phyloP scores from a whole-genome alignment of 768 basidiomycete genomes.

The Fistulinella prunicolor region DNA sequence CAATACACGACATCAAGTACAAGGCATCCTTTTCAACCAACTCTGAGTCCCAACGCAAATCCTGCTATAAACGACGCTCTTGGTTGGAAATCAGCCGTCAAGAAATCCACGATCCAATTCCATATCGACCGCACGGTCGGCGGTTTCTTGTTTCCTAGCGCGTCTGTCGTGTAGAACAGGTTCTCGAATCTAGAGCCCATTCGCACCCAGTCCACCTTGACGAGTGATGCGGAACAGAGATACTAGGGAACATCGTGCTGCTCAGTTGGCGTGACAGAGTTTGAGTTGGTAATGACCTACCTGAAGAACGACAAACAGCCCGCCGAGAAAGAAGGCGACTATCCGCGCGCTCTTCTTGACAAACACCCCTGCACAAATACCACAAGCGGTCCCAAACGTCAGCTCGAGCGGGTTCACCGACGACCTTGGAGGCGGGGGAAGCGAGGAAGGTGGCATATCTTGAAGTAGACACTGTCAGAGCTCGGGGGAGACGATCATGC shows the following conservation, averaged over 20 bases:
- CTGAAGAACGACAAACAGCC: slow-evolving; percentile 87
- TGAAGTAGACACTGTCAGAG: slow-evolving; percentile 8
- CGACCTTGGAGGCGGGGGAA: slow-evolving; percentile 58
- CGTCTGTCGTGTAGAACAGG: slow-evolving; percentile 63
- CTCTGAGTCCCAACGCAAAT: slow-evolving; percentile 71
- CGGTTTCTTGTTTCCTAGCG: slow-evolving; percentile 49
- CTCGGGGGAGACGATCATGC: not conserved
- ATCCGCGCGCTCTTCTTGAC: slow-evolving; percentile 91
- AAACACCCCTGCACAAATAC: slow-evolving; percentile 89
- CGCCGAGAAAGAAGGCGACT: slow-evolving; percentile 84
- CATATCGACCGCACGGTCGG: slow-evolving; percentile 67
- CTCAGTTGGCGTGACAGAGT: slow-evolving; percentile 1
- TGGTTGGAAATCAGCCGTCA: slow-evolving; percentile 91
- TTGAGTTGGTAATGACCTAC: slow-evolving; percentile 39
- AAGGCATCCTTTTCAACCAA: slow-evolving; percentile 55
- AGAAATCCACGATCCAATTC: slow-evolving; percentile 70
- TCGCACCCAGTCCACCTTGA: slow-evolving; percentile 80
- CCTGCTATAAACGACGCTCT: slow-evolving; percentile 87
- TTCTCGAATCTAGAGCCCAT: slow-evolving; percentile 67
- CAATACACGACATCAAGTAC: too few relatives aligned
- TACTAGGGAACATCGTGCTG: slow-evolving; percentile 52
- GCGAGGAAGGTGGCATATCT: slow-evolving; percentile 3
- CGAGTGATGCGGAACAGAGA: slow-evolving; percentile 64
- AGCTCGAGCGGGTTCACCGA: slow-evolving; percentile 78
- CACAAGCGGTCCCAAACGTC: slow-evolving; percentile 84